These are phyloP conservation scores for Penicillium expansum DNA, from an alignment of 2,329 filamentous ascomycete species.

Conservation along the genomic window DNA sequence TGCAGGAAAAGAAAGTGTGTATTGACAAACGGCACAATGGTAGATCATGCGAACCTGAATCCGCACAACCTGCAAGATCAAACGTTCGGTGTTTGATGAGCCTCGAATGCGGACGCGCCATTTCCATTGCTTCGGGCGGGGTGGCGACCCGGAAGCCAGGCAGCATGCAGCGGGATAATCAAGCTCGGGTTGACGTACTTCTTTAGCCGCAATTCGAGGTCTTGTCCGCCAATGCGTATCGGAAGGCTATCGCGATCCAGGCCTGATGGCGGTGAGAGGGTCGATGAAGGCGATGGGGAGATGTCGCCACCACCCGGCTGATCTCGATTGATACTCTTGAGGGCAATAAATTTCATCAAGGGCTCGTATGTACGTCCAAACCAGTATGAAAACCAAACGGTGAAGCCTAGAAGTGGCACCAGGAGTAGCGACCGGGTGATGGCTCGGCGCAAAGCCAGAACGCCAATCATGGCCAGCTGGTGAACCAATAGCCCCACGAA, in stretches of 20 bases:
- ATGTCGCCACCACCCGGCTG: conserved; percentile 47
- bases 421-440: conserved; percentile 71
- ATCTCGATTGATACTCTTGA: conserved; percentile 74
- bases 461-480: conserved; percentile 84
- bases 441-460: conserved; percentile 71
- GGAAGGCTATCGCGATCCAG: conserved; percentile 46
- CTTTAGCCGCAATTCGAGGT: conserved; percentile 40
- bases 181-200: conserved; percentile 50
- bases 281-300: conserved; percentile 38
- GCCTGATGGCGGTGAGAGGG: conserved; percentile 42
- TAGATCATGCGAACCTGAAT: background rate
- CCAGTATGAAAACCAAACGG: conserved; percentile 85
- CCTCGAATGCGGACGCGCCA: conserved; percentile 17
- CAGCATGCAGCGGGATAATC: conserved; percentile 43
- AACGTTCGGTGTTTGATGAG: conserved; percentile 16
- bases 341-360: conserved; percentile 85
- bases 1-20: background rate
- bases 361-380: conserved; percentile 81
- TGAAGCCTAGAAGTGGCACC: conserved; percentile 72
- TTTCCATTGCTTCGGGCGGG: conserved; percentile 20
- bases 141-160: conserved; percentile 42
- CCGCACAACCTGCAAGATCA: background rate
- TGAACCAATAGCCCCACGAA: conserved; percentile 84
- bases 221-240: conserved; percentile 41
- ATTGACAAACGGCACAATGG: background rate